Evolutionary conservation across 2,329 filamentous ascomycete genomes (phyloP).

Genomic region (Chrysoporthe cubensis): DNA sequence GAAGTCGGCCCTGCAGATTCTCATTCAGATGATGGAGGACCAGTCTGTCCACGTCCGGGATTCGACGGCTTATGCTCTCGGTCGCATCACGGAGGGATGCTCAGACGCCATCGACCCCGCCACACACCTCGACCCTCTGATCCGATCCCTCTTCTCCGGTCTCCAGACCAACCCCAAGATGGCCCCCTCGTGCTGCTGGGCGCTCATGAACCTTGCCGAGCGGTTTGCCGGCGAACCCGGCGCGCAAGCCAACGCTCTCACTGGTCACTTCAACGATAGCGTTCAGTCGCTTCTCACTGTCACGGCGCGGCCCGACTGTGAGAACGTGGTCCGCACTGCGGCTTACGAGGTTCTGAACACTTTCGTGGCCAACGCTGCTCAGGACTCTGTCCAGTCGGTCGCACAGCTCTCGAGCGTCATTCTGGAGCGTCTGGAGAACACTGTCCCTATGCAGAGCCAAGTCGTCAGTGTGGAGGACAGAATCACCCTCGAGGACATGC

Average conservation of each 20-base stretch:
- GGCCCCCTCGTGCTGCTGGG: conserved; percentile 98
- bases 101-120: conserved; percentile 88
- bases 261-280: conserved; percentile 90
- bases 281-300: conserved; percentile 83
- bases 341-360: conserved; percentile 96
- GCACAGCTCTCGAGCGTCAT: conserved; percentile 85
- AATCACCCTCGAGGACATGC: conserved; percentile 95
- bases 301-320: conserved; percentile 80
- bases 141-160: conserved; percentile 86
- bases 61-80: conserved; percentile 93
- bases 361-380: conserved; percentile 88
- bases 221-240: conserved; percentile 88
- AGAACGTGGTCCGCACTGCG: conserved; percentile 89
- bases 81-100: conserved; percentile 92
- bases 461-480: conserved; percentile 97
- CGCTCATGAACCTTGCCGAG: conserved; percentile 96
- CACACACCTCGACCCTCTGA: conserved; percentile 80
- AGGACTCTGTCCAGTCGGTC: conserved; percentile 80
- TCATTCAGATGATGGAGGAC: conserved; percentile 93
- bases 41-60: conserved; percentile 88
- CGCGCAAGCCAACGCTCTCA: conserved; percentile 77
- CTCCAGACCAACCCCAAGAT: conserved; percentile 93
- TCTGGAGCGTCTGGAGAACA: conserved; percentile 88
- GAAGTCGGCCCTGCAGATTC: conserved; percentile 89
- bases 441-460: conserved; percentile 85